Base-by-base conservation (phyloP, 2,329 filamentous ascomycete species). In the Gaeumannomyces sp. region DNA sequence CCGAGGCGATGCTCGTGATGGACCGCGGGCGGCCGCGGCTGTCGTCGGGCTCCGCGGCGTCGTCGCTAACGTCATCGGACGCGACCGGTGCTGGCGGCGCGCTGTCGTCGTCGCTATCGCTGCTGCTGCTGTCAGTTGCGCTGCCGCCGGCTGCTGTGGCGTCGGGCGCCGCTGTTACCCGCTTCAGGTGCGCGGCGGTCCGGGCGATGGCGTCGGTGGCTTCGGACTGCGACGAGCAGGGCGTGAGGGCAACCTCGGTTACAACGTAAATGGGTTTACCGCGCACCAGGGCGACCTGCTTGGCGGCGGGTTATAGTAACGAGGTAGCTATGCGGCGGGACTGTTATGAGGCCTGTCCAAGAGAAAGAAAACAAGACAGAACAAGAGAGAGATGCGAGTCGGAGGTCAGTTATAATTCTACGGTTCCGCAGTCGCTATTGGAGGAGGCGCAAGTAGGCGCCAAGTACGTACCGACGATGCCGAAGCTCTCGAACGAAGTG, bases 181-280 rank as follows among this genome's bases (percentile, higher is more conserved):
- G 73, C 53, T 75, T 75, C 25, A 85, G 71, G 27, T 80, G 76
- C 10, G 69, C 69, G 1, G 79, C 76, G 0, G 90, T 91, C 65
- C 85, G 83, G 3, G 78, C 76, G 66, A 98, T 89, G 11, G 92
- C 89, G 33, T 84, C 83, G 67, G 86, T 82, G 5, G 94, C 93
- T 59, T 96, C 92, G 57, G 77, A 74, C 71, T 89, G 89, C 7
- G 90, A 94, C 2, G 88, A 85, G 64, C 95, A 87, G 0, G 95
- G 95, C 7, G 96, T 96, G n/a, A 98, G 80, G 8, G 92, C 89
- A 38, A 98, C 91, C 70, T 96, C 92, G 59, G 90, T 95, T 66
- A 97, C 86, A 56, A 92, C 88, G 75, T 96, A 99, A 64, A 98
- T 81, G 0, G 93, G 89, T 64, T 85, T 88, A 7, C 92, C 92